A percentile compares a stretch with the other conserved stretches of the same genome.
These are phyloP conservation scores for Emergomyces pasteurianus DNA, from an alignment of 2,329 filamentous ascomycete species.

Conservation along the genomic window DNA sequence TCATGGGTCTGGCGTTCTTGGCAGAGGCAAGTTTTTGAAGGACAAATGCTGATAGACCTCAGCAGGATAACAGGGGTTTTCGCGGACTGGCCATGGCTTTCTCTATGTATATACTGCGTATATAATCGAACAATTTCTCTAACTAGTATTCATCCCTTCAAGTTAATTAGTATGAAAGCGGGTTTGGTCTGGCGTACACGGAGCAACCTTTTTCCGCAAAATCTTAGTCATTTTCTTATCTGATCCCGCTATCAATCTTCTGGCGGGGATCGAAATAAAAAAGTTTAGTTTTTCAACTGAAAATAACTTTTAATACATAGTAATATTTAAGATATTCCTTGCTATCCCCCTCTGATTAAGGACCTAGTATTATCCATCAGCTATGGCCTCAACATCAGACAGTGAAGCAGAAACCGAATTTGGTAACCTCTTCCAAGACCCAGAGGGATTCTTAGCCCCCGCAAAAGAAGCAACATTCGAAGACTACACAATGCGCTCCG, in stretches of 20 bases:
- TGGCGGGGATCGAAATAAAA: not conserved
- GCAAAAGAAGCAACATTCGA: constrained; percentile 64
- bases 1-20: constrained; percentile 4
- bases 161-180: not conserved
- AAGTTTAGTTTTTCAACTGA: not conserved
- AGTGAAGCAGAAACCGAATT: constrained; percentile 25
- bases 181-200: not conserved
- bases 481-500: constrained; percentile 56
- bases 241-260: not conserved
- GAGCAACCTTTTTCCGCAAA: not conserved
- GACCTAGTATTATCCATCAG: not conserved
- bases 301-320: not conserved
- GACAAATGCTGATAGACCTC: not conserved
- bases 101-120: not conserved
- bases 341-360: not conserved
- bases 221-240: not conserved
- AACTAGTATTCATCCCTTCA: too few species aligned
- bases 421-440: constrained; percentile 61
- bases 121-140: not conserved
- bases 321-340: not conserved
- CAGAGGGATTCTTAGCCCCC: constrained; percentile 65
- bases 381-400: not conserved
- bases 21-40: not conserved
- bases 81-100: not conserved
- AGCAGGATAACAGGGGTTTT: not conserved